Evolutionary conservation across 2,329 filamentous ascomycete species (phyloP).

Genomic region (Diaporthe sp.): DNA sequence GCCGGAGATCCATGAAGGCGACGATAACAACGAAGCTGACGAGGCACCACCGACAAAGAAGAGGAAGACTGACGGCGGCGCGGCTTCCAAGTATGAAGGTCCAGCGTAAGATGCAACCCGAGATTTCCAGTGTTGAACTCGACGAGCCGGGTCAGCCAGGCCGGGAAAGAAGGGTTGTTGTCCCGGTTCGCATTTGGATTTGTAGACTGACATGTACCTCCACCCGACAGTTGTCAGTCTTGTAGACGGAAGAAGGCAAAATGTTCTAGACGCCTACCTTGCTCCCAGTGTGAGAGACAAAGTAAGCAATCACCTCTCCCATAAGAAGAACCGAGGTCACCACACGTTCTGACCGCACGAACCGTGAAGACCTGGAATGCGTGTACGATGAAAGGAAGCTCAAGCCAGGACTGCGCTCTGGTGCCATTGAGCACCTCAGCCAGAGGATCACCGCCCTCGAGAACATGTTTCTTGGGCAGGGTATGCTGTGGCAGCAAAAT

Average conservation of each 20-base stretch:
- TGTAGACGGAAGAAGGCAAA: constrained; percentile 62
- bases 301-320: constrained; percentile 42
- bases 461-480: constrained; percentile 56
- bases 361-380: constrained; percentile 48
- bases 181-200: neutral
- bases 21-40: constrained; percentile 7
- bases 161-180: neutral
- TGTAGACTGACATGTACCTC: neutral
- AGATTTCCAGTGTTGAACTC: too few relatives aligned
- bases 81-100: neutral
- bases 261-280: constrained; percentile 59
- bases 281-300: constrained; percentile 56
- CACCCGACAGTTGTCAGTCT: constrained; percentile 51
- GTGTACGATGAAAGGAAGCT: constrained; percentile 51
- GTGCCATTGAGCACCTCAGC: constrained; percentile 53
- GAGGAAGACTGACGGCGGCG: neutral
- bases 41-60: neutral
- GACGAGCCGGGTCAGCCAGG: neutral
- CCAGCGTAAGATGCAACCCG: neutral
- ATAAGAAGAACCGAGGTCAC: neutral
- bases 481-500: constrained; percentile 52
- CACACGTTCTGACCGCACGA: neutral
- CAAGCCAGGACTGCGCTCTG: constrained; percentile 53
- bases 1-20: neutral
- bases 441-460: constrained; percentile 52